Evolutionary conservation across 2,329 filamentous ascomycete species (phyloP), one percentile per base, ranked within the genome.

Genomic region (Trichoderma endophyticum): DNA sequence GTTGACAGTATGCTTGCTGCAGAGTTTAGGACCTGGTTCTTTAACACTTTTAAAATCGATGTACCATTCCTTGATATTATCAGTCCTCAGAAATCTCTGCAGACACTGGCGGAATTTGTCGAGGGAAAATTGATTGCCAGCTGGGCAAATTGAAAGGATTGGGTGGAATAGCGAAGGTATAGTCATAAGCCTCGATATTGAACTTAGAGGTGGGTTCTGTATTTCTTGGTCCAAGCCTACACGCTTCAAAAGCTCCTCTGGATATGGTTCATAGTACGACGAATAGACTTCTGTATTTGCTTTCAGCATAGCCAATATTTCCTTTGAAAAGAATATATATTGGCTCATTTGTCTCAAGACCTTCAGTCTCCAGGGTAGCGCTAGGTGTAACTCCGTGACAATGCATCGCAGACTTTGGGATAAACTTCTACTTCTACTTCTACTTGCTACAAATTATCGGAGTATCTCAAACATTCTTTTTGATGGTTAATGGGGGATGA

Each of bases 1-100:
- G 74, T 84, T 18, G 82, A 84, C 72, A 82, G 80, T 68, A 83
- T 84, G 80, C 77, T 84, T 43, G 82, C 78, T 0, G 77, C 80
- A 11, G 83, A 84, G 73, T 80, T 84, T 60, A 77, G 82, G 18
- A 77, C 77, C 0, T 82, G 80, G 80, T 76, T 83, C 32, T 82
- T 76, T 62, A 71, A 75, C 6, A 73, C 75, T 11, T 79, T 81
- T 68, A 77, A 75, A 34, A 74, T 82, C 3, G 79, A 83, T 65
- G 73, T 83, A 4, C 77, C 66, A 18, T 69, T 69, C 18, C 39
- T 69, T 11, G 66, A 69, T 24, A 69, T 69, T 26, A 36, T 69
- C 36, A 69, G 66, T 28, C 56, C 66, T 4, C 66, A 69, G 9
- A 69, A 69, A 15, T 69, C 80, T 34, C 48, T 71, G 9, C 28